Evolutionary conservation across 2,329 filamentous ascomycete genomes (phyloP), one percentile per base, ranked within the genome.

Genomic region (Exserohilum rostratum): DNA sequence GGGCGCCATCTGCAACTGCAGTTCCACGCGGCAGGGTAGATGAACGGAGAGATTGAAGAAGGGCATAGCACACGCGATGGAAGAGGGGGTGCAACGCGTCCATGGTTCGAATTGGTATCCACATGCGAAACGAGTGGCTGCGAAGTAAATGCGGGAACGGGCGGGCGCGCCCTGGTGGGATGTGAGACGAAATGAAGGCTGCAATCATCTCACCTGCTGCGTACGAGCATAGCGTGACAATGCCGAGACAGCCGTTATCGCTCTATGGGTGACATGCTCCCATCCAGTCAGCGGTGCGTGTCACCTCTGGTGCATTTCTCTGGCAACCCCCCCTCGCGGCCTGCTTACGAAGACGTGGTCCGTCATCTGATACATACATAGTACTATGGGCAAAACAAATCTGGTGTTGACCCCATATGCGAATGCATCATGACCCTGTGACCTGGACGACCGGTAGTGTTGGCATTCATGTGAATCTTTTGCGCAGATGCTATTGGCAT

Each of bases 401-500:
- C 33, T 25, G n/a, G 40, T 42, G 33, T 51, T 39, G 20, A 25
- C 15, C 13, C 45, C 31, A 45, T 18, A 38, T 39, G 46, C 35
- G 35, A 44, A 13, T 46, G 22, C 22, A 37, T 17, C 15, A 15
- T 45, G 47, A 55, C 57, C 56, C 45, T 25, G 50, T 51, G 39
- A 58, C 57, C 35, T 34, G 37, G 39, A 42, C 18, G 33, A 29
- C 40, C 44, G 40, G 13, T 49, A 3, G 25, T 47, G 11, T 46
- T 37, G 33, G 33, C 40, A 27, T 18, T 42, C 57, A 56, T 50
- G 40, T 45, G 40, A 56, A 37, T 13, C 10, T 31, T 39, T 61
- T 39, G 50, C 46, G 54, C 55, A 40, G 22, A 4, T 52, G 58
- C 30, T 51, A 48, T 50, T 63, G 45, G 49, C 44, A 48, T 51